These are phyloP conservation scores for Mucor velutinosus DNA, from an alignment of 371 early-diverging fungal species.

Conservation along the genomic window DNA sequence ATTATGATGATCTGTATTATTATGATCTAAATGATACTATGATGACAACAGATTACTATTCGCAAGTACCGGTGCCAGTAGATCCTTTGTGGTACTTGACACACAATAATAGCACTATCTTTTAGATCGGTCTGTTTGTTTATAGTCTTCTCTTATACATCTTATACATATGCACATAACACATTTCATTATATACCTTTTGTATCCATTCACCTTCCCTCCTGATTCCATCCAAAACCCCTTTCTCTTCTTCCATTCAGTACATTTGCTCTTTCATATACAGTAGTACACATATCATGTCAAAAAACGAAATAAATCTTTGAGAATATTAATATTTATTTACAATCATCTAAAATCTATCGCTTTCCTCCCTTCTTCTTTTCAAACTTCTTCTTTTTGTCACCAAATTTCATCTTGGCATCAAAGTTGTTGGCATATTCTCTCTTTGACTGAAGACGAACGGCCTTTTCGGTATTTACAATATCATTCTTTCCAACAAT, in stretches of 20 bases:
- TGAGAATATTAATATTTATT: not conserved
- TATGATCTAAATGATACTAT: not conserved
- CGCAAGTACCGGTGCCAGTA: not conserved
- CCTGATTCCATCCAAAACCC: not conserved
- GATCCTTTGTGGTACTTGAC: constrained; percentile 11
- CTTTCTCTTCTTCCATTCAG: not conserved
- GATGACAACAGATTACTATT: not conserved
- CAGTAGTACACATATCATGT: not conserved
- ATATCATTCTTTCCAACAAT: constrained; percentile 64
- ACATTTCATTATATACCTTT: not conserved
- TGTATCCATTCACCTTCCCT: not conserved
- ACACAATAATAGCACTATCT: not conserved
- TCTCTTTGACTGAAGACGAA: constrained; percentile 26
- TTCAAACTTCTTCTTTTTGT: constrained; percentile 12
- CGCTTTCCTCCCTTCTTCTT: constrained; percentile 11
- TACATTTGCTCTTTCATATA: not conserved
- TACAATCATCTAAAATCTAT: constrained; percentile 4
- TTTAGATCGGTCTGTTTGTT: constrained; percentile 2
- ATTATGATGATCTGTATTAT: not conserved
- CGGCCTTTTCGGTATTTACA: constrained; percentile 64
- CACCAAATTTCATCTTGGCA: constrained; percentile 9
- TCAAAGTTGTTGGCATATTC: constrained; percentile 22
- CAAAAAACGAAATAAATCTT: not conserved
- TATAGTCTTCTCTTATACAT: not conserved
- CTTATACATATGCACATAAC: constrained; percentile 4